phyloP scores from a whole-genome alignment of 495 filamentous ascomycete genomes.

The Annulohypoxylon maeteangense region DNA sequence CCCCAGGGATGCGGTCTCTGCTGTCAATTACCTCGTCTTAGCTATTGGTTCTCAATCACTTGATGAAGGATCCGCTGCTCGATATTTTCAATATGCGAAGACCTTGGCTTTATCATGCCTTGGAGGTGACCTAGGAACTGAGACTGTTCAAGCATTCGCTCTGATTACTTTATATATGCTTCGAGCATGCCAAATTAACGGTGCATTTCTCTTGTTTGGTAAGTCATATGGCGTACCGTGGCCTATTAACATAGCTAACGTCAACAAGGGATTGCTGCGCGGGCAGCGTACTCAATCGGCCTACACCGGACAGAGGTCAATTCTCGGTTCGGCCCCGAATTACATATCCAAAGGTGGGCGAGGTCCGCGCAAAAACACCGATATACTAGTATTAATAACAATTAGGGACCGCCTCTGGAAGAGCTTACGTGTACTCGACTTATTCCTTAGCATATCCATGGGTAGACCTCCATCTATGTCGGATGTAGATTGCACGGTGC shows the following conservation, averaged over 20 bases:
- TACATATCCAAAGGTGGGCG: slow-evolving; percentile 51
- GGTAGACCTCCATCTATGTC: slow-evolving; percentile 69
- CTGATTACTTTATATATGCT: slow-evolving; percentile 71
- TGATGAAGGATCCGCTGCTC: slow-evolving; percentile 60
- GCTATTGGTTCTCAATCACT: slow-evolving; percentile 69
- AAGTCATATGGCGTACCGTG: not conserved
- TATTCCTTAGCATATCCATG: slow-evolving; percentile 69
- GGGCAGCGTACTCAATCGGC: slow-evolving; percentile 69
- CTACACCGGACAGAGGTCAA: slow-evolving; percentile 71
- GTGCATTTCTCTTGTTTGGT: slow-evolving; percentile 67
- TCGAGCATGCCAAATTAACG: slow-evolving; percentile 68
- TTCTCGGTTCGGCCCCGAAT: slow-evolving; percentile 62
- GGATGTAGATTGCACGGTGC: slow-evolving; percentile 66
- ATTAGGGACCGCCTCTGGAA: slow-evolving; percentile 69
- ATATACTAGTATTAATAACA: slow-evolving; percentile 18
- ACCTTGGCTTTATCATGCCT: slow-evolving; percentile 65
- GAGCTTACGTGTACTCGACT: slow-evolving; percentile 68
- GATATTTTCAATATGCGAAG: slow-evolving; percentile 67
- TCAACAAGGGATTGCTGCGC: slow-evolving; percentile 61
- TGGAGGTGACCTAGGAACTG: slow-evolving; percentile 65
- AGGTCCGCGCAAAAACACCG: not conserved
- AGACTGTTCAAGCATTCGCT: slow-evolving; percentile 68
- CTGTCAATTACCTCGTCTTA: slow-evolving; percentile 68
- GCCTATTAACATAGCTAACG: slow-evolving; percentile 29
- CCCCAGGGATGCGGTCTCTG: slow-evolving; percentile 57